Evolutionary conservation across 371 early-diverging fungal species (phyloP).

Genomic region (Fennellomyces sp.): DNA sequence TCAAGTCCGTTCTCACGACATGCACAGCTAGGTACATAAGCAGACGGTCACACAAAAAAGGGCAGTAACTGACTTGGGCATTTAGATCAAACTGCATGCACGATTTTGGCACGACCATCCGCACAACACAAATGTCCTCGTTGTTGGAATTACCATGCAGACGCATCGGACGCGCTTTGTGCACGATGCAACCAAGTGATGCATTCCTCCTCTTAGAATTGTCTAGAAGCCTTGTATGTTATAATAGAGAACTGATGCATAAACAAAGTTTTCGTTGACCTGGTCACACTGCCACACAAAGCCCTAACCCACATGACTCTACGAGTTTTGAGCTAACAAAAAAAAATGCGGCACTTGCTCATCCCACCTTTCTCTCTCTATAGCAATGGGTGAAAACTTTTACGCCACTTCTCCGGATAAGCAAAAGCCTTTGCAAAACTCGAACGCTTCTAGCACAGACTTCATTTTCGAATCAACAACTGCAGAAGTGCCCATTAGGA

Average conservation of each 20-base stretch:
- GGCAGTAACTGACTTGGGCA: no score
- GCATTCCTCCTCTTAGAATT: neutral
- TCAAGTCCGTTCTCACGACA: conserved; percentile 23
- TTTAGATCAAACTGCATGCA: conserved; percentile 19
- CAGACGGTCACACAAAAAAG: no score
- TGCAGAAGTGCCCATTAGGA: conserved; percentile 10
- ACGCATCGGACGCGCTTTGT: conserved; percentile 37
- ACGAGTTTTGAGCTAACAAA: no score
- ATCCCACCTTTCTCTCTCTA: no score
- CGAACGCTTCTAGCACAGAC: conserved; percentile 17
- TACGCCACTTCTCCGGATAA: neutral
- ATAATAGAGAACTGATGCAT: no score
- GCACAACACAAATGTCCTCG: conserved; percentile 52
- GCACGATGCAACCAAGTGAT: conserved; percentile 38
- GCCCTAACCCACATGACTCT: no score
- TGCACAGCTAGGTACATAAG: conserved; percentile 17
- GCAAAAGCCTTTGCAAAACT: conserved; percentile 14
- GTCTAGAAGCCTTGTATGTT: no score
- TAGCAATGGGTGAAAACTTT: neutral
- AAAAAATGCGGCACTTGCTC: no score
- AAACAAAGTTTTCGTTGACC: no score
- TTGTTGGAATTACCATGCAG: conserved; percentile 54
- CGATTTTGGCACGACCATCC: conserved; percentile 31
- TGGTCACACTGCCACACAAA: no score
- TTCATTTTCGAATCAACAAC: conserved; percentile 22